phyloP scores from a whole-genome alignment of 306 rosid genomes.

The Cicer arietinum region DNA sequence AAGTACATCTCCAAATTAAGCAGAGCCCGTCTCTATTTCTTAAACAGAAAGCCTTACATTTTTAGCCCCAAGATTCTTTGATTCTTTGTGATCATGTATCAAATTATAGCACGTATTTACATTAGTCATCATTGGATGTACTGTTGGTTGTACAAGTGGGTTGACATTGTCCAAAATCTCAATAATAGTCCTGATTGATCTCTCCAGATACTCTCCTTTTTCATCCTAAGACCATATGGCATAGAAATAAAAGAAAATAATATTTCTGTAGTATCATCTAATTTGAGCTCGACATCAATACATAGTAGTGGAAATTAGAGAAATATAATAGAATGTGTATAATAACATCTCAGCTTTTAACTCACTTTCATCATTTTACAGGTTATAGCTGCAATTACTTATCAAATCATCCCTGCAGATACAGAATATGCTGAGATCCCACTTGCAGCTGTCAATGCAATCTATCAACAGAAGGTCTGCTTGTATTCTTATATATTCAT shows the following conservation, averaged over 20 bases:
- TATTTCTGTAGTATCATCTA: background rate
- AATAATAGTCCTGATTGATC: background rate
- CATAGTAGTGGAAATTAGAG: background rate
- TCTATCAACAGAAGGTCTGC: constrained; percentile 72
- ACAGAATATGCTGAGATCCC: constrained; percentile 92
- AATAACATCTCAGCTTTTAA: background rate
- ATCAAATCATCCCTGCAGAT: constrained; percentile 88
- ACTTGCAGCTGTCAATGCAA: constrained; percentile 77
- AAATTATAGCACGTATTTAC: constrained; percentile 22
- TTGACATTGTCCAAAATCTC: constrained; percentile 19
- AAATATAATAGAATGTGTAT: background rate
- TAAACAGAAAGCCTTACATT: background rate
- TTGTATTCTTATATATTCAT: background rate
- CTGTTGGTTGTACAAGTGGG: constrained; percentile 4
- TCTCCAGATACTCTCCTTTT: constrained; percentile 27
- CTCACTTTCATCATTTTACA: constrained; percentile 40
- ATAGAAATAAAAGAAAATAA: constrained; percentile 11
- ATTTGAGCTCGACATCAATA: constrained; percentile 30
- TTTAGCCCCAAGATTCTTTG: background rate
- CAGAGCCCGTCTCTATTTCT: constrained; percentile 8
- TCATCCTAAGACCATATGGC: constrained; percentile 13
- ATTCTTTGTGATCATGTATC: constrained; percentile 20
- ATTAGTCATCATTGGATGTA: constrained; percentile 16
- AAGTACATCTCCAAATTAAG: background rate
- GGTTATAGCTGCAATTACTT: constrained; percentile 87